A percentile compares a stretch with the other conserved stretches of the same genome.
These are phyloP conservation scores for Fomitopsis betulina DNA, from an alignment of 1,284 basidiomycete species.

Conservation along the genomic window DNA sequence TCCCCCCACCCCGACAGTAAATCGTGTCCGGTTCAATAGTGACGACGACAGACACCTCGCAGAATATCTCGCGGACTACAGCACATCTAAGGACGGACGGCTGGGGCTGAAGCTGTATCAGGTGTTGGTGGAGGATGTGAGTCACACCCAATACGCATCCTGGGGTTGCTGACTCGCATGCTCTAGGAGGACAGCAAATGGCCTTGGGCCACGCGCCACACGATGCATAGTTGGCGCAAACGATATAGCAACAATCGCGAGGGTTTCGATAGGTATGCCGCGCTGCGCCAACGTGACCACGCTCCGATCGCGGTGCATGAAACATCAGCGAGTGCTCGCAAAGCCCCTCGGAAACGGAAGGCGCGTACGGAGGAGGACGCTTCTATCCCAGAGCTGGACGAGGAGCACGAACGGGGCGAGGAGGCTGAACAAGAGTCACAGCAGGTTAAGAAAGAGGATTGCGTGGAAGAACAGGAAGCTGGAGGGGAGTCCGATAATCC, in stretches of 20 bases:
- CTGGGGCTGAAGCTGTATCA: slow-evolving; percentile 70
- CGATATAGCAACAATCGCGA: slow-evolving; percentile 66
- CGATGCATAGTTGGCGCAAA: slow-evolving; percentile 76
- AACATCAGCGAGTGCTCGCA: background rate
- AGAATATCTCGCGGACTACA: slow-evolving; percentile 67
- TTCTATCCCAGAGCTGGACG: background rate
- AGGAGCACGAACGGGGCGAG: background rate
- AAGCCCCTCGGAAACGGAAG: background rate
- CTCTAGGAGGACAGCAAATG: slow-evolving; percentile 17
- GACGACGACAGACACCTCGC: slow-evolving; percentile 65
- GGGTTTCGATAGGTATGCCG: slow-evolving; percentile 52
- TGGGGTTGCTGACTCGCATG: background rate
- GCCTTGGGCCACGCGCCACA: slow-evolving; percentile 62
- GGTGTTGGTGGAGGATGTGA: slow-evolving; percentile 27
- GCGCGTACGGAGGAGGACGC: background rate
- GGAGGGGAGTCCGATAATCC: too few relatives aligned
- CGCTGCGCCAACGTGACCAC: slow-evolving; percentile 21
- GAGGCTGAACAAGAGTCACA: background rate
- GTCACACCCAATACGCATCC: background rate
- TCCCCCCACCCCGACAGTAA: background rate
- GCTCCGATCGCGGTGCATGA: background rate
- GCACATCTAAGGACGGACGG: slow-evolving; percentile 58
- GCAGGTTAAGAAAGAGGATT: background rate
- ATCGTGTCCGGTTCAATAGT: slow-evolving; percentile 58
- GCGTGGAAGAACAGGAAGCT: slow-evolving; percentile 3